Conservation (phyloP, 2,329 filamentous ascomycete genomes). For the Periconia sp. region DNA sequence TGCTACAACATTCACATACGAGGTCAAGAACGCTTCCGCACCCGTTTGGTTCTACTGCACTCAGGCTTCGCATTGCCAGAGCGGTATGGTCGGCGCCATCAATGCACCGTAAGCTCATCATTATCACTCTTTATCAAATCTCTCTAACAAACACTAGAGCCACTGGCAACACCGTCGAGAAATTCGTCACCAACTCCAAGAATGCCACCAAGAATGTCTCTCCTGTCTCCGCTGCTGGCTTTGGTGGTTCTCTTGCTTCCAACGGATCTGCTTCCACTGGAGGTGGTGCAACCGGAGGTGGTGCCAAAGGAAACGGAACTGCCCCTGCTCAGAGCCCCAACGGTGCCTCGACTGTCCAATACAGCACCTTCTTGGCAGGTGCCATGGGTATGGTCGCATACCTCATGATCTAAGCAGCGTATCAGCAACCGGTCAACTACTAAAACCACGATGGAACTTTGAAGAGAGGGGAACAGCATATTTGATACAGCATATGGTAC, state of each 20-base stretch:
- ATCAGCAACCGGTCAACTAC: not conserved
- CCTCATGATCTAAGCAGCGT: constrained; percentile 17
- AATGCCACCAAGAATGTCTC: constrained; percentile 12
- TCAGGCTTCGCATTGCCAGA: constrained; percentile 42
- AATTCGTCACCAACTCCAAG: constrained; percentile 4
- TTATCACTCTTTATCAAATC: not conserved
- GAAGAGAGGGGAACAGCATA: not conserved
- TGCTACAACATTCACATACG: constrained; percentile 32
- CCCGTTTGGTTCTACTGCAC: constrained; percentile 47
- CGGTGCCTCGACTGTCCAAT: constrained; percentile 15
- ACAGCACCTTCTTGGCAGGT: constrained; percentile 13
- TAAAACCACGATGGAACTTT: not conserved
- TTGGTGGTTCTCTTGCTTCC: constrained; percentile 14
- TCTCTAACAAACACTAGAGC: constrained; percentile 2
- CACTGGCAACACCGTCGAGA: constrained; percentile 7
- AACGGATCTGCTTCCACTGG: constrained; percentile 2
- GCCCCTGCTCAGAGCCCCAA: constrained; percentile 6
- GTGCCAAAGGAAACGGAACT: not conserved
- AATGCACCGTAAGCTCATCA: constrained; percentile 37
- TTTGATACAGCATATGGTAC: constrained; percentile 1
- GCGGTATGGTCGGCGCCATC: constrained; percentile 45
- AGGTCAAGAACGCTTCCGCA: constrained; percentile 37
- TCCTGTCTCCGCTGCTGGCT: constrained; percentile 12
- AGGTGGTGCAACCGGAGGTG: too few species aligned
- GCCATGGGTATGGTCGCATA: constrained; percentile 19